These are phyloP conservation scores for Aspergillus candidus DNA, from an alignment of 2,329 filamentous ascomycete species.

Conservation along the genomic window DNA sequence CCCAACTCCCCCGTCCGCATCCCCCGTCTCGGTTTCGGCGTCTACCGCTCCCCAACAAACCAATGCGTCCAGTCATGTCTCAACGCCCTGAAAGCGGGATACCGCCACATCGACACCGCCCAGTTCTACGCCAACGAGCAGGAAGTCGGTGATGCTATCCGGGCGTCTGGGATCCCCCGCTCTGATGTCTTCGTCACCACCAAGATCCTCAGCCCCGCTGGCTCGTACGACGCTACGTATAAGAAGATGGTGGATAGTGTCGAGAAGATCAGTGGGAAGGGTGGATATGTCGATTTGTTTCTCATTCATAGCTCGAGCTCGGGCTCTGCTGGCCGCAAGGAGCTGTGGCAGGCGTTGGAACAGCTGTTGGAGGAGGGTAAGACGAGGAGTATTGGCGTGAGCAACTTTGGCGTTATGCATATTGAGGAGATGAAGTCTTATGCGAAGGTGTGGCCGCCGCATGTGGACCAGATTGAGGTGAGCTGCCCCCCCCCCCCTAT, in stretches of 20 bases:
- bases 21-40: slow-evolving; percentile 64
- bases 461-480: slow-evolving; percentile 69
- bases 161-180: slow-evolving; percentile 47
- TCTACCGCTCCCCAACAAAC: slow-evolving; percentile 55
- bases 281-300: slow-evolving; percentile 65
- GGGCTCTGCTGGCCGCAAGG: slow-evolving; percentile 50
- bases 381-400: slow-evolving; percentile 63
- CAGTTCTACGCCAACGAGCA: slow-evolving; percentile 65
- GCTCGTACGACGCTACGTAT: slow-evolving; percentile 55
- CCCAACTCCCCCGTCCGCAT: slow-evolving; percentile 49
- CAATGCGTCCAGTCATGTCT: slow-evolving; percentile 55
- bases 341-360: slow-evolving; percentile 63
- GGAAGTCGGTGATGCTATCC: slow-evolving; percentile 60
- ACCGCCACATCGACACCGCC: slow-evolving; percentile 54
- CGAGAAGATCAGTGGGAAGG: slow-evolving; percentile 51
- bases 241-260: slow-evolving; percentile 56
- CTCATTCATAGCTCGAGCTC: slow-evolving; percentile 61
- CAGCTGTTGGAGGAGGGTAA: slow-evolving; percentile 54
- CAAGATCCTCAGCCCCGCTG: slow-evolving; percentile 56
- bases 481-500: slow-evolving; percentile 16
- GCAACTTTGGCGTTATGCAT: slow-evolving; percentile 63
- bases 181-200: slow-evolving; percentile 62
- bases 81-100: slow-evolving; percentile 48
- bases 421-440: slow-evolving; percentile 63
- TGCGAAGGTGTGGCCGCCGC: slow-evolving; percentile 63